These are phyloP conservation scores for Parathielavia hyrcaniae DNA, from an alignment of 495 filamentous ascomycete species.

Conservation along the genomic window DNA sequence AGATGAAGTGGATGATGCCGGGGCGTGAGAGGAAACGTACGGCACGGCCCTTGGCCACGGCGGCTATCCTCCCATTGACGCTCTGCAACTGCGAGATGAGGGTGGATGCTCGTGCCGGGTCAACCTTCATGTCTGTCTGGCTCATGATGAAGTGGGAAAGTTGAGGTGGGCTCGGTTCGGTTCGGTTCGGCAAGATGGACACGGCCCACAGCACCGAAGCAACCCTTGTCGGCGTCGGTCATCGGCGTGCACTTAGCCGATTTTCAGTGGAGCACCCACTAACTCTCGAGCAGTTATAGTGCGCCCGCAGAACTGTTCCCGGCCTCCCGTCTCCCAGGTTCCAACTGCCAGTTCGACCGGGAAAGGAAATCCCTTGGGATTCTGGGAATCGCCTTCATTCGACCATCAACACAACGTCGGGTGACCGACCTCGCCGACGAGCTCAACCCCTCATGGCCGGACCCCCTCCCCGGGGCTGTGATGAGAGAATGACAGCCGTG, in stretches of 20 bases:
- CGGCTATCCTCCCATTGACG: slow-evolving; percentile 42
- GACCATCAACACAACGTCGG: too few relatives aligned
- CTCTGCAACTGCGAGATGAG: slow-evolving; percentile 43
- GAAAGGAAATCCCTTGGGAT: too few relatives aligned
- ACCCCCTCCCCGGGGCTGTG: too few relatives aligned
- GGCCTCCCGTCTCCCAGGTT: too few relatives aligned
- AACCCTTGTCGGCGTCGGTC: neutral
- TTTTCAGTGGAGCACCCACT: neutral
- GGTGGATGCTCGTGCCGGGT: slow-evolving; percentile 44
- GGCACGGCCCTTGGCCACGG: slow-evolving; percentile 42
- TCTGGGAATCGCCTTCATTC: too few relatives aligned
- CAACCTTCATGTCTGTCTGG: slow-evolving; percentile 47
- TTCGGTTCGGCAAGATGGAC: neutral
- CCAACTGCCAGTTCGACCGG: too few relatives aligned
- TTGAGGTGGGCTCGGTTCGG: neutral
- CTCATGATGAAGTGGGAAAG: slow-evolving; percentile 26
- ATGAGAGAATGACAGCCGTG: neutral
- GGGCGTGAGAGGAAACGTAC: slow-evolving; percentile 28
- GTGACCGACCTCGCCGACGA: too few relatives aligned
- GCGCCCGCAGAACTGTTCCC: too few relatives aligned
- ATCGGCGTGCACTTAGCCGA: too few relatives aligned
- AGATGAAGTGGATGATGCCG: neutral
- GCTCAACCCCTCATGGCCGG: too few relatives aligned
- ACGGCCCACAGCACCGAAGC: neutral
- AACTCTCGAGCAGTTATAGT: too few relatives aligned